phyloP scores from a whole-genome alignment of 2,329 filamentous ascomycete species.

The Sporothrix humicola region DNA sequence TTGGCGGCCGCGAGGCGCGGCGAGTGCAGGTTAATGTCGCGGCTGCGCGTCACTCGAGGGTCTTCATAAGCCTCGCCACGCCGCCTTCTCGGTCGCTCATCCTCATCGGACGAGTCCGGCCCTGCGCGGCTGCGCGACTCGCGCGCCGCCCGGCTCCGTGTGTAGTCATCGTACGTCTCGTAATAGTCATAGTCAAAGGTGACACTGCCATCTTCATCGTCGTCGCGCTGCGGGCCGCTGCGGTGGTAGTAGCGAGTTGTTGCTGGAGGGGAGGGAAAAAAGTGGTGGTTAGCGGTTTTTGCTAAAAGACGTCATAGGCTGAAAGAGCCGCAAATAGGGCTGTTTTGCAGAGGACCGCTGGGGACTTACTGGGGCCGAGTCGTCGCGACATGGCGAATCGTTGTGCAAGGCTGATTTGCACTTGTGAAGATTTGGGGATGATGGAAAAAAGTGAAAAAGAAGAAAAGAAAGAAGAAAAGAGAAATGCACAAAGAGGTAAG shows the following conservation, averaged over 20 bases:
- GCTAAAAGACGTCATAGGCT: slow-evolving; percentile 9
- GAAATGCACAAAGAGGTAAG: not conserved
- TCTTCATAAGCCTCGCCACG: not conserved
- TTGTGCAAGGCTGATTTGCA: not conserved
- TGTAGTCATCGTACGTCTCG: slow-evolving; percentile 11
- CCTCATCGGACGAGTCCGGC: not conserved
- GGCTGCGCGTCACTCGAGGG: not conserved
- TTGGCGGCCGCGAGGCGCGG: not conserved
- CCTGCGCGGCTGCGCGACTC: slow-evolving; percentile 4
- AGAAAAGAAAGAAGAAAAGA: not conserved
- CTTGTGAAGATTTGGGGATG: not conserved
- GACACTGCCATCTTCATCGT: slow-evolving; percentile 15
- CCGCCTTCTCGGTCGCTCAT: not conserved
- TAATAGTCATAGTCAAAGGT: slow-evolving; percentile 29
- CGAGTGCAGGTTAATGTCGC: slow-evolving; percentile 8
- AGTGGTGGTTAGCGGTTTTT: not conserved
- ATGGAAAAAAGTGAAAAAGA: not conserved
- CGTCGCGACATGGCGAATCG: slow-evolving; percentile 20
- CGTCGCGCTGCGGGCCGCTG: slow-evolving; percentile 24
- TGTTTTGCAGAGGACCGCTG: not conserved
- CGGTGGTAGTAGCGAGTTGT: slow-evolving; percentile 14
- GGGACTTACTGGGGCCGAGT: slow-evolving; percentile 2
- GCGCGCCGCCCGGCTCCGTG: not conserved
- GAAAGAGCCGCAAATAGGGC: too few relatives aligned
- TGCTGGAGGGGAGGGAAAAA: not conserved